Conservation (phyloP, 1,139 yeast genomes). For the Suhomyces bolitotheri region DNA sequence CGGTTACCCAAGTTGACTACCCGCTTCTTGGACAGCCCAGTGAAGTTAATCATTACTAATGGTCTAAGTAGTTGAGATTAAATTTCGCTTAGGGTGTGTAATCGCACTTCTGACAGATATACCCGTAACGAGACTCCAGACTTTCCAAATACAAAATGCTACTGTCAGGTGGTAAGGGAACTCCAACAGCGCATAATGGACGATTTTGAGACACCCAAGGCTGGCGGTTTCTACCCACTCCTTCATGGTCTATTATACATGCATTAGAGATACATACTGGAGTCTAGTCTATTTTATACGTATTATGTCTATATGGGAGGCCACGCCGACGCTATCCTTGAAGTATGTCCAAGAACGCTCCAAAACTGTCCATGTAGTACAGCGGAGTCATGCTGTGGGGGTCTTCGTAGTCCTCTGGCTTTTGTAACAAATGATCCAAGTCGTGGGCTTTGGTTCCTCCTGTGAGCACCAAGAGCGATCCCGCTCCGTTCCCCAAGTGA, state of each 20-base stretch:
- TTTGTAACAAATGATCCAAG: conserved; percentile 20
- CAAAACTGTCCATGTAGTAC: conserved; percentile 34
- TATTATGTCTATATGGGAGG: background rate
- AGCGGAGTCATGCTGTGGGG: conserved; percentile 29
- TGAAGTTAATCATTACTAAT: conserved; percentile 53
- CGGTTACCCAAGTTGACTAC: conserved; percentile 75
- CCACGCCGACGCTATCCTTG: conserved; percentile 1
- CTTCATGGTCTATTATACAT: no score
- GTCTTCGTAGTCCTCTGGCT: conserved; percentile 14
- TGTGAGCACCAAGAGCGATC: conserved; percentile 36
- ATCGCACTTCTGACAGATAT: conserved; percentile 3
- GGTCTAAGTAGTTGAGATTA: conserved; percentile 3
- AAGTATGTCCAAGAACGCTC: conserved; percentile 23
- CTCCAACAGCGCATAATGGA: no score
- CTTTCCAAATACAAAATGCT: no score
- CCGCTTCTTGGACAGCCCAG: conserved; percentile 63
- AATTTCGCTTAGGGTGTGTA: conserved; percentile 3
- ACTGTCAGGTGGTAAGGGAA: no score
- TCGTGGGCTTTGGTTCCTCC: conserved; percentile 38
- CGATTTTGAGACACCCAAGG: no score
- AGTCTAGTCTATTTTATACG: background rate
- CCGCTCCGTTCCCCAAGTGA: conserved; percentile 29
- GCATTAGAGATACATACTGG: no score
- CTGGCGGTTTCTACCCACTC: no score
- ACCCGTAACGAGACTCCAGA: no score